Percentiles rank a stretch among this genome's conserved stretches.
Evolutionary conservation across 2,329 filamentous ascomycete species (phyloP).

Genomic region (Tolypocladium endophyticum): DNA sequence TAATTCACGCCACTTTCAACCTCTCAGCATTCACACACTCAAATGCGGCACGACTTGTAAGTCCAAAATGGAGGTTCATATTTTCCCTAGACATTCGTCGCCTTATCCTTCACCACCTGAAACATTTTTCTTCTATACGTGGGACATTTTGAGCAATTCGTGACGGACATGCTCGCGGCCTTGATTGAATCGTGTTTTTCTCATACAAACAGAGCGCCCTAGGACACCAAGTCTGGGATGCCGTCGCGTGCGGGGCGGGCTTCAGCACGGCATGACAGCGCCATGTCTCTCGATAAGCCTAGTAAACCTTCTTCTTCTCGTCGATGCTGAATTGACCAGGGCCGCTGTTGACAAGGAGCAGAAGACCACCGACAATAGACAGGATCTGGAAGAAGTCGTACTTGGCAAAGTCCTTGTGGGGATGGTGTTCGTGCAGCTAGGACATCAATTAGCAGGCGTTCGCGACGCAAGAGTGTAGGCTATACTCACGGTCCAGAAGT

Average conservation of each 20-base stretch:
- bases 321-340: constrained; percentile 96
- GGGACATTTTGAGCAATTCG: constrained; percentile 1
- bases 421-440: constrained; percentile 92
- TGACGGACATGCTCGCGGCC: constrained; percentile 5
- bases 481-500: constrained; percentile 91
- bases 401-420: constrained; percentile 99
- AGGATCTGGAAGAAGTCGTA: constrained; percentile 99
- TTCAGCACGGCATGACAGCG: not conserved
- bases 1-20: not conserved
- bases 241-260: not conserved
- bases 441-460: constrained; percentile 2
- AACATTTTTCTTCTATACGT: constrained; percentile 1
- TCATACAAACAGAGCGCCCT: not conserved
- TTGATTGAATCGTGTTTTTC: not conserved
- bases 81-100: not conserved
- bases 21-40: not conserved
- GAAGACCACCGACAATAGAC: constrained; percentile 92
- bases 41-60: not conserved
- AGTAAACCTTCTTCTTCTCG: constrained; percentile 99
- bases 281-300: not conserved
- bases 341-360: constrained; percentile 96
- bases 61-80: no score
- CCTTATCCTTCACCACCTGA: not conserved
- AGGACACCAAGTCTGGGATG: not conserved
- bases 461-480: not conserved